A percentile compares a stretch with the other conserved stretches of the same genome.
These are phyloP conservation scores for Apiotrichum laibachii DNA, from an alignment of 1,284 basidiomycete species.

Conservation along the genomic window DNA sequence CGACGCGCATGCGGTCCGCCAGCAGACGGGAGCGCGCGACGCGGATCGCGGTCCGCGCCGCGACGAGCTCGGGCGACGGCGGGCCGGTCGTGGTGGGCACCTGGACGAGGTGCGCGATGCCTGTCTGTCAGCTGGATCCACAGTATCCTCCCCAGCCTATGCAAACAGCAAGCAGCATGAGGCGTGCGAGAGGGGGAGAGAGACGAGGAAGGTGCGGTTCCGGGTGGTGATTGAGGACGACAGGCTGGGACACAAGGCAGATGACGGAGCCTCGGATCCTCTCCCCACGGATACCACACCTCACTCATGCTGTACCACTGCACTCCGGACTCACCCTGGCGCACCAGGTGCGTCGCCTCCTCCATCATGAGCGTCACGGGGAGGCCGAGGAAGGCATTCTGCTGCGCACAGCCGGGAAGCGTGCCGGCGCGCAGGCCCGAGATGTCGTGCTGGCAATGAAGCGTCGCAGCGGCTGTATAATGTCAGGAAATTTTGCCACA, in stretches of 20 bases:
- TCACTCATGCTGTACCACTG: not conserved
- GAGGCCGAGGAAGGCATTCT: conserved; percentile 92
- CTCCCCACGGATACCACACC: too few relatives aligned
- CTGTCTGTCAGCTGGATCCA: conserved; percentile 54
- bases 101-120: conserved; percentile 72
- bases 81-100: conserved; percentile 60
- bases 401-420: conserved; percentile 88
- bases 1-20: conserved; percentile 39
- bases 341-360: conserved; percentile 82
- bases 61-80: conserved; percentile 59
- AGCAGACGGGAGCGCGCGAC: conserved; percentile 24
- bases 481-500: not conserved
- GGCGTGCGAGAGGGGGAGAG: too few relatives aligned
- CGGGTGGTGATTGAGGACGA: too few relatives aligned
- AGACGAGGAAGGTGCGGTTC: too few relatives aligned
- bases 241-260: too few relatives aligned
- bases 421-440: conserved; percentile 86
- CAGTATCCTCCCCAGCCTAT: too few relatives aligned
- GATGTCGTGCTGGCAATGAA: conserved; percentile 75
- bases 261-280: too few relatives aligned
- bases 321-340: conserved; percentile 60
- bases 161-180: too few relatives aligned
- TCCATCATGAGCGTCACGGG: conserved; percentile 86
- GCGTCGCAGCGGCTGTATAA: conserved; percentile 63
- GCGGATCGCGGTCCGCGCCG: conserved; percentile 39